A percentile compares a stretch with the other conserved stretches of the same genome.
These are phyloP conservation scores for Pisolithus microcarpus DNA, from an alignment of 768 basidiomycete species.

Conservation along the genomic window DNA sequence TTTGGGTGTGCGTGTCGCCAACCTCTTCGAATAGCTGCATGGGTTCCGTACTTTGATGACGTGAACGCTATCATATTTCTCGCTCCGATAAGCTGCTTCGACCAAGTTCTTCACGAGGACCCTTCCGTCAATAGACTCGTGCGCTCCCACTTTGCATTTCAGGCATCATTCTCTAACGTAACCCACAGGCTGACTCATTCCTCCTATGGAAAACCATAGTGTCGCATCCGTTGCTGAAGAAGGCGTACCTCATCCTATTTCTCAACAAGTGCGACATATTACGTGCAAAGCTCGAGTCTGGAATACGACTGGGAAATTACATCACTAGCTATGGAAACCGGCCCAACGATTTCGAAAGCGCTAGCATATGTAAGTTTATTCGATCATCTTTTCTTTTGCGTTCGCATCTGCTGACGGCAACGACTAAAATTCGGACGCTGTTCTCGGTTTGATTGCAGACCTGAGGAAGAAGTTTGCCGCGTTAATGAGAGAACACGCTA, in stretches of 20 bases:
- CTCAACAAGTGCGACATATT: constrained; percentile 68
- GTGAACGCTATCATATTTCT: constrained; percentile 73
- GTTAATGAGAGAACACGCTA: constrained; percentile 47
- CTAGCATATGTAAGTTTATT: constrained; percentile 47
- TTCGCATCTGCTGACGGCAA: constrained; percentile 1
- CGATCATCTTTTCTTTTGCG: background rate
- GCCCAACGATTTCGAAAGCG: constrained; percentile 57
- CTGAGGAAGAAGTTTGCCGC: constrained; percentile 63
- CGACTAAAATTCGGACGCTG: background rate
- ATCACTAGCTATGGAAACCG: constrained; percentile 58
- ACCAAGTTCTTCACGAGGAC: constrained; percentile 63
- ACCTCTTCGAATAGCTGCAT: constrained; percentile 42
- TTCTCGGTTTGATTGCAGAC: constrained; percentile 33
- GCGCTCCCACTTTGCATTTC: constrained; percentile 10
- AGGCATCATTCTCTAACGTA: constrained; percentile 8
- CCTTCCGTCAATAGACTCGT: constrained; percentile 57
- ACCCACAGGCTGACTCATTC: constrained; percentile 52
- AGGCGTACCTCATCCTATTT: constrained; percentile 64
- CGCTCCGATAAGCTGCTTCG: constrained; percentile 67
- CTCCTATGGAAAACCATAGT: constrained; percentile 63
- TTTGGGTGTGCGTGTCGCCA: background rate
- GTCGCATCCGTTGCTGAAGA: constrained; percentile 53
- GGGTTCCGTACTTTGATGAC: constrained; percentile 71
- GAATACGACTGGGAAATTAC: constrained; percentile 52
- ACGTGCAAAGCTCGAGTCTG: constrained; percentile 53